Conservation (phyloP, 345 rosid species). For the Eucalyptus regnans region DNA sequence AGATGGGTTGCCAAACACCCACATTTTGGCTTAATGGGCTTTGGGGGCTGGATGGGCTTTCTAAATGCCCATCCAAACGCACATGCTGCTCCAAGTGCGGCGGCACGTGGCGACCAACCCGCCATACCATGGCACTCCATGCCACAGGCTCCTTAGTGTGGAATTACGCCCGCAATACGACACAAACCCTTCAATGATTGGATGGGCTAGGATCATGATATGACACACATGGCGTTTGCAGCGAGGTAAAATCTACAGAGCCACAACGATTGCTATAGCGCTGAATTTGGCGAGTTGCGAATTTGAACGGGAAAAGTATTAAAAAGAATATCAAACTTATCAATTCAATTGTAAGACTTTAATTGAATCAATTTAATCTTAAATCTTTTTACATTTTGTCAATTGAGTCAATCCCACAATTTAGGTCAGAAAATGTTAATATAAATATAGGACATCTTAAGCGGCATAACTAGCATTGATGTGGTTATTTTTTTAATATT, state of each 20-base stretch:
- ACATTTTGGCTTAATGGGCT: too few relatives aligned
- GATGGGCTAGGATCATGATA: background rate
- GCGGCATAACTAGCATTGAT: accelerated
- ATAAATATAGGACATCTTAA: accelerated
- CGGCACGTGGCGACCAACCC: constrained; percentile 45
- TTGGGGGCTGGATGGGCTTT: too few relatives aligned
- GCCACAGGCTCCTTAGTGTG: background rate
- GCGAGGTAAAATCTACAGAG: too few relatives aligned
- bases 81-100: constrained; percentile 28
- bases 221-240: background rate
- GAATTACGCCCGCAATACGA: too few relatives aligned
- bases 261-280: too few relatives aligned
- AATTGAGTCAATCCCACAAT: too few relatives aligned
- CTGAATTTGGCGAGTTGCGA: background rate
- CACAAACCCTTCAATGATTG: background rate
- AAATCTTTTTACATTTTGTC: too few relatives aligned
- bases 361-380: too few relatives aligned
- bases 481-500: accelerated
- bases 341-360: accelerated
- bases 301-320: background rate
- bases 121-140: constrained; percentile 19
- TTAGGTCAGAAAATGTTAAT: accelerated
- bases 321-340: accelerated
- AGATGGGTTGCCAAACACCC: too few relatives aligned
- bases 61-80: too few relatives aligned